Evolutionary conservation across 495 filamentous ascomycete genomes (phyloP).

Genomic region (Neurospora tetrasperma): DNA sequence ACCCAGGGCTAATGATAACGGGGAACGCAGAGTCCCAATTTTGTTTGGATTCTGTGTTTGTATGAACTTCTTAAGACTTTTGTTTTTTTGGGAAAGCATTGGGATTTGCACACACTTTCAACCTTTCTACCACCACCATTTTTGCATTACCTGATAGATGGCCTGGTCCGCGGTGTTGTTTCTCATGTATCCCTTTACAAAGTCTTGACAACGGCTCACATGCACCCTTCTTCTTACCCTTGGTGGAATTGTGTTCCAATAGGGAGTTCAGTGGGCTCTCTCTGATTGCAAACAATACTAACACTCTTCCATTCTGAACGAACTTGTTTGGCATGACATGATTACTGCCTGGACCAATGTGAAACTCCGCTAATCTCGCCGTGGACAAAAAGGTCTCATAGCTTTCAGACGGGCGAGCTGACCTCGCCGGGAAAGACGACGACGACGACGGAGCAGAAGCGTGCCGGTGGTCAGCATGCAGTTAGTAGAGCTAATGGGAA

Average conservation of each 20-base stretch:
- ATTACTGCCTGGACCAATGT: neutral
- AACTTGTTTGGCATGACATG: neutral
- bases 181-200: neutral
- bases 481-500: neutral
- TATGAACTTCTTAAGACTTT: slow-evolving; percentile 3
- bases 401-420: neutral
- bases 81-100: slow-evolving; percentile 3
- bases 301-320: slow-evolving; percentile 7
- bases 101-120: slow-evolving; percentile 1
- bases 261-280: neutral
- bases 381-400: neutral
- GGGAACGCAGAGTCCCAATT: neutral
- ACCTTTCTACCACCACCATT: neutral
- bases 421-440: neutral
- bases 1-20: slow-evolving; percentile 3
- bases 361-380: neutral
- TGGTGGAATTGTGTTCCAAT: neutral
- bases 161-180: neutral
- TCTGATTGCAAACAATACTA: neutral
- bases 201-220: neutral
- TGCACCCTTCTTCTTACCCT: neutral
- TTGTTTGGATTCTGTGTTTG: slow-evolving; percentile 1
- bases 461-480: neutral
- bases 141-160: neutral
- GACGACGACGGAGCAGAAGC: neutral